Percentiles rank a stretch among this genome's conserved stretches.
phyloP scores from a whole-genome alignment of 345 rosid species.

The Populus deltoides region DNA sequence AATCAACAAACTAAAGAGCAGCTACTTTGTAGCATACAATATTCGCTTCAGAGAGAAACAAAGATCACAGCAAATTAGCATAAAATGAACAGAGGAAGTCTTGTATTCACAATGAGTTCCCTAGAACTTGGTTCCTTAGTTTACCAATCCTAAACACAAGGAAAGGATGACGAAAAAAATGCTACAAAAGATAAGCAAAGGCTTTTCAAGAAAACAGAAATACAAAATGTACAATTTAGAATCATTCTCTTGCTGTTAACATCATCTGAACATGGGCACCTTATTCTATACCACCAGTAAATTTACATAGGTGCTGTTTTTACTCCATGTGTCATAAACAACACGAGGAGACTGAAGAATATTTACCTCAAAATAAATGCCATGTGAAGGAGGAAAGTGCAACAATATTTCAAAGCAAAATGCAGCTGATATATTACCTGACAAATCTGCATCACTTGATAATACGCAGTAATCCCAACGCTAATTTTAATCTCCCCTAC shows the following conservation, averaged over 20 bases:
- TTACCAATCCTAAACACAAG: not conserved
- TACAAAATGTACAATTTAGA: too few relatives aligned
- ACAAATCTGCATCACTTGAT: constrained; percentile 82
- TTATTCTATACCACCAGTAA: too few relatives aligned
- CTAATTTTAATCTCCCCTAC: constrained; percentile 78
- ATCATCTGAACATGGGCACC: too few relatives aligned
- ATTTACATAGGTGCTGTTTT: too few relatives aligned
- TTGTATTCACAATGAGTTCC: not conserved
- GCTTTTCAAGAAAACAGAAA: too few relatives aligned
- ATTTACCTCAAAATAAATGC: too few relatives aligned
- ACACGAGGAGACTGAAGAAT: too few relatives aligned
- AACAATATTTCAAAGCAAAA: not conserved
- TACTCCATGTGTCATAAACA: too few relatives aligned
- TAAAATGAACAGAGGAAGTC: not conserved
- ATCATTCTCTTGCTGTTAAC: too few relatives aligned
- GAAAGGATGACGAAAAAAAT: not conserved
- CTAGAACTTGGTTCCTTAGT: not conserved
- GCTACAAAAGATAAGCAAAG: not conserved
- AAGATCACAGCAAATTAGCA: not conserved
- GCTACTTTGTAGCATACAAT: not conserved
- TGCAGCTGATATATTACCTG: constrained; percentile 44
- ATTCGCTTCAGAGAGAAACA: not conserved
- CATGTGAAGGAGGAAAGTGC: not conserved
- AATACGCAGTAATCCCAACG: constrained; percentile 61
- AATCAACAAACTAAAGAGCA: not conserved